A percentile compares a stretch with the other conserved stretches of the same genome.
Conservation (phyloP, 805 yeast species). For the Teunomyces tritomae region DNA sequence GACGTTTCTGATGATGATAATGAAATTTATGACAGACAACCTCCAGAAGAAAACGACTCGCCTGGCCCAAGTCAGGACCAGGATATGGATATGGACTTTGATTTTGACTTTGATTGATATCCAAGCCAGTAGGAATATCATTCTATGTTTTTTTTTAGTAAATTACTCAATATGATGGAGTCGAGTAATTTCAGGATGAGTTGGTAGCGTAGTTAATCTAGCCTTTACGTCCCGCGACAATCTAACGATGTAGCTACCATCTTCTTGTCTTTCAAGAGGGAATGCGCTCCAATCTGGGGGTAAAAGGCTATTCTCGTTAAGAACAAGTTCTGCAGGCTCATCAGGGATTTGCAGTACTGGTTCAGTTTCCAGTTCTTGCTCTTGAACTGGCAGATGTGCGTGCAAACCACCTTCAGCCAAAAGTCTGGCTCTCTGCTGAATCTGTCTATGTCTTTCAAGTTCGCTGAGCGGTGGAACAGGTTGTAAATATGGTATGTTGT, state of each 20-base stretch:
- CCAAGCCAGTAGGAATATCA: background rate
- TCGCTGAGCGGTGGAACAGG: too few species aligned
- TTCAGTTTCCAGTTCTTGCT: background rate
- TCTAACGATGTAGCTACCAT: constrained; percentile 11
- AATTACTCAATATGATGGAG: background rate
- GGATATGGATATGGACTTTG: constrained; percentile 18
- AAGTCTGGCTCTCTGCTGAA: too few species aligned
- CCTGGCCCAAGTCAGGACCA: background rate
- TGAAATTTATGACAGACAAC: constrained; percentile 1
- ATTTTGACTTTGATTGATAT: constrained; percentile 24
- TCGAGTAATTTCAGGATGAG: background rate
- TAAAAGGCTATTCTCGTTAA: constrained; percentile 24
- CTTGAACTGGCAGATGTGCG: background rate
- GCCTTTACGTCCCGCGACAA: constrained; percentile 12
- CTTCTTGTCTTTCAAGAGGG: constrained; percentile 17
- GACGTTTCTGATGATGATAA: constrained; percentile 1
- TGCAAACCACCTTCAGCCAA: too few species aligned
- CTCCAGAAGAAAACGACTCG: background rate
- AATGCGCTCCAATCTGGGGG: constrained; percentile 32
- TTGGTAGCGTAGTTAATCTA: background rate
- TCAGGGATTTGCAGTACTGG: background rate
- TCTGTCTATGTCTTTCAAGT: too few species aligned
- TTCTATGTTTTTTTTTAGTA: background rate
- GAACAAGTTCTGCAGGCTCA: constrained; percentile 11
- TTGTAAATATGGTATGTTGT: too few species aligned